Percentiles rank a stretch among this genome's conserved stretches.
phyloP scores from a whole-genome alignment of 208 protist genomes.

The Lotmaria passim region DNA sequence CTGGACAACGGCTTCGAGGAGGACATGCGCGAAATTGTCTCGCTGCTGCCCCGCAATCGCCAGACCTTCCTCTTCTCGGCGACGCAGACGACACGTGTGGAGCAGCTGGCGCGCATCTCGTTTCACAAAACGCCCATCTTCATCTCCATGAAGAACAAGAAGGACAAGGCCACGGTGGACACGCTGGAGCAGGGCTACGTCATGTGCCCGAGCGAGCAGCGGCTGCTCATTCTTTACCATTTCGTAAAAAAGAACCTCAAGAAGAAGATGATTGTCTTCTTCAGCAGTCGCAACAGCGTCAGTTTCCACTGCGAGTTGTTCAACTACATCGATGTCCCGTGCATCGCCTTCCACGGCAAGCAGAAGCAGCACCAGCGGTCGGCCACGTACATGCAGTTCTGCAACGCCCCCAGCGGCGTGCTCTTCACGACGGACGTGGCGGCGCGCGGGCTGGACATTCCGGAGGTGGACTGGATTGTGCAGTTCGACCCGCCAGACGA shows the following conservation, averaged over 20 bases:
- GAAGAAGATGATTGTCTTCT: conserved; percentile 99
- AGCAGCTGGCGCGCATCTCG: conserved; percentile 96
- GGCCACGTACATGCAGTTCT: conserved; percentile 99
- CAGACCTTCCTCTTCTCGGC: conserved; percentile 99
- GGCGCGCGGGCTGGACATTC: conserved; percentile 99
- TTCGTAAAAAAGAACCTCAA: conserved; percentile 99
- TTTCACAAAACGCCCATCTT: conserved; percentile 95
- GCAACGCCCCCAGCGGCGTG: conserved; percentile 97
- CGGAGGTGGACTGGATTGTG: conserved; percentile 99
- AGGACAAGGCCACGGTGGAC: conserved; percentile 93
- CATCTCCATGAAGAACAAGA: conserved; percentile 95
- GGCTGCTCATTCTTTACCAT: conserved; percentile 98
- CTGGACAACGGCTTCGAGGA: conserved; percentile 98
- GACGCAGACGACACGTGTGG: conserved; percentile 98
- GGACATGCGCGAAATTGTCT: conserved; percentile 99
- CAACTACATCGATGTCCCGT: conserved; percentile 99
- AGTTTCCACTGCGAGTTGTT: conserved; percentile 99
- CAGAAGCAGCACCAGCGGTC: conserved; percentile 99
- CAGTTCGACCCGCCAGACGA: conserved; percentile 99
- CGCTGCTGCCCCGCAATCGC: conserved; percentile 95
- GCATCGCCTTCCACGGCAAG: conserved; percentile 99
- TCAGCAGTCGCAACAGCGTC: conserved; percentile 97
- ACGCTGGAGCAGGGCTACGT: conserved; percentile 98
- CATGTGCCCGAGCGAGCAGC: conserved; percentile 93
- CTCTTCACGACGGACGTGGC: conserved; percentile 99